Evolutionary conservation across 768 basidiomycete species (phyloP), one percentile per base, ranked within the genome.

Genomic region (Hemileccinum impolitum): DNA sequence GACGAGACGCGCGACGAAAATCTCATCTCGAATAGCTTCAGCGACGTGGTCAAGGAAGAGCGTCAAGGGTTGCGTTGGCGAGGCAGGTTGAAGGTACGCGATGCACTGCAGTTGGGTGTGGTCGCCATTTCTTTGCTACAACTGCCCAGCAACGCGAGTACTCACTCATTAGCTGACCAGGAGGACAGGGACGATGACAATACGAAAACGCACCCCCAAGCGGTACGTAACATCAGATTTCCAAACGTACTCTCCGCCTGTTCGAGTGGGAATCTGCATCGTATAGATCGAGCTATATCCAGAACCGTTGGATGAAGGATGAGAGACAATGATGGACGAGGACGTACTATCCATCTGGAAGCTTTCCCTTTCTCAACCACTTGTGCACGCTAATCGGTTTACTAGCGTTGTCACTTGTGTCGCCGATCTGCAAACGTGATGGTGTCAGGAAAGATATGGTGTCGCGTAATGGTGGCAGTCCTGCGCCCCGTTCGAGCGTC

Each of bases 281-380:
- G 28, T 10, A 30, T 59, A 35, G 19, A 45, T 10, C 7, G 44
- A 41, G 25, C 57, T 59, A 23, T 21, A 21, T n/a, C 17, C 31
- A 30, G 11, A 30, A 30, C 4, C 9, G 28, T 30, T 9, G 11
- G 28, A 30, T 30, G 28, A 30, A 23, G 23, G 23, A 23, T 6
- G 28, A 30, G 28, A 28, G 6, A 17, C 7, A 7, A 38, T 19
- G 25, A 12, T 18, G 31, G 35, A 26, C 18, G 21, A 11, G 28
- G 17, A 59, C 57, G n/a, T 31, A 59, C 57, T 36, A 42, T 25
- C 57, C 52, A 23, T 46, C 30, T 19, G 41, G 43, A n/a, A 55
- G 46, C 40, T 42, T 55, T 21, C 34, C 25, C 30, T 44, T 51
- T 26, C 43, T 43, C 26, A 51, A 31, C 57, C 57, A 59, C 28